phyloP scores from a whole-genome alignment of 768 basidiomycete genomes.

The Lactifluus rugatus region DNA sequence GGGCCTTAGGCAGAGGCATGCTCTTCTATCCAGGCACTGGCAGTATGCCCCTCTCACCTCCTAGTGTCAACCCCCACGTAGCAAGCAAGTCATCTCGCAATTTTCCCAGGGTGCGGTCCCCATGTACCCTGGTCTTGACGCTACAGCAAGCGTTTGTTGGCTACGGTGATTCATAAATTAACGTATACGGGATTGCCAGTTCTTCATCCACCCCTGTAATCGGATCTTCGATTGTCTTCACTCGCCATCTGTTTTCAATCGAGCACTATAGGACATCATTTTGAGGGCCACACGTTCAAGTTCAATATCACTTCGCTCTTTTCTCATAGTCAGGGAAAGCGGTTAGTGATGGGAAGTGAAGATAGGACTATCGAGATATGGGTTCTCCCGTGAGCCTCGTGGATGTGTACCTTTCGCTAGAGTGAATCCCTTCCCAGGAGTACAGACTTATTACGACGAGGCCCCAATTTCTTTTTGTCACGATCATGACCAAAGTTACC shows the following conservation, averaged over 20 bases:
- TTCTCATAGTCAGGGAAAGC: constrained; percentile 94
- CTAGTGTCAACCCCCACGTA: constrained; percentile 27
- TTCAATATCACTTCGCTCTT: constrained; percentile 89
- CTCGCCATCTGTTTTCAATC: constrained; percentile 31
- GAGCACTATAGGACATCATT: constrained; percentile 55
- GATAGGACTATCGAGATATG: constrained; percentile 98
- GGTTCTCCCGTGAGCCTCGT: constrained; percentile 74
- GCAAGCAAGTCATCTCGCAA: constrained; percentile 97
- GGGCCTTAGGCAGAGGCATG: constrained; percentile 56
- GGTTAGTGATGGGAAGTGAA: constrained; percentile 96
- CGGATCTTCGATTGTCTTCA: constrained; percentile 22
- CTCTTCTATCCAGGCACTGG: constrained; percentile 12
- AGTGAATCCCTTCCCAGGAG: constrained; percentile 33
- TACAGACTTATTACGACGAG: constrained; percentile 83
- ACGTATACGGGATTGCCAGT: constrained; percentile 80
- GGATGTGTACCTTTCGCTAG: background rate
- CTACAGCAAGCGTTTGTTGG: constrained; percentile 79
- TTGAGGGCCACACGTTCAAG: constrained; percentile 90
- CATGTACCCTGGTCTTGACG: constrained; percentile 8
- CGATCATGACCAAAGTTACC: constrained; percentile 14
- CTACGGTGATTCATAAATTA: constrained; percentile 91
- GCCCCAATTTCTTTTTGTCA: constrained; percentile 42
- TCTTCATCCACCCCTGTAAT: constrained; percentile 47
- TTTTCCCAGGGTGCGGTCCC: constrained; percentile 81
- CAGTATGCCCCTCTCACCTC: constrained; percentile 13